Evolutionary conservation across 2,329 filamentous ascomycete species (phyloP).

Genomic region (Calonectria montana): DNA sequence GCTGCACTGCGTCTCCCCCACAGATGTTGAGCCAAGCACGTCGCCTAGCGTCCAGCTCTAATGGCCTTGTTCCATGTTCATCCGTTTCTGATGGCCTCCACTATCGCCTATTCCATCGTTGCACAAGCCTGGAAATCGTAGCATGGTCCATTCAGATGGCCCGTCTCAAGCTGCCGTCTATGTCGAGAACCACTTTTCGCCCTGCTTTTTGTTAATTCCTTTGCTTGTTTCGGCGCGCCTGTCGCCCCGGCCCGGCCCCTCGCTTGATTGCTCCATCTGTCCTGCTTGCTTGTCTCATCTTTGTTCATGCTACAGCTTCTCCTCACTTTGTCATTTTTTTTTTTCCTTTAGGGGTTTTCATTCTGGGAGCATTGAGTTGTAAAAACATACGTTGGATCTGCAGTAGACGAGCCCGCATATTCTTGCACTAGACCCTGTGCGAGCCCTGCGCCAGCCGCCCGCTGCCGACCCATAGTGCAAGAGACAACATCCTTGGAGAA

Average conservation of each 20-base stretch:
- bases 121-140: conserved; percentile 19
- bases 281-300: conserved; percentile 3
- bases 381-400: conserved; percentile 17
- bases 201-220: background rate
- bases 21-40: background rate
- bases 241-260: conserved; percentile 1
- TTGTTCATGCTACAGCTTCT: background rate
- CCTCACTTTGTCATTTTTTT: background rate
- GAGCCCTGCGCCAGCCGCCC: conserved; percentile 32
- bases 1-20: conserved; percentile 3
- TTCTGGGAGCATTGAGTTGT: background rate
- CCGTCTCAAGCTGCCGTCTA: conserved; percentile 20
- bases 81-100: background rate
- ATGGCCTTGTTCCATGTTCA: background rate
- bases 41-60: background rate
- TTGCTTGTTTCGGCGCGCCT: conserved; percentile 14
- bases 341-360: too few relatives aligned
- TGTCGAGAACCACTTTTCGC: conserved; percentile 32
- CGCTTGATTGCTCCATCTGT: background rate
- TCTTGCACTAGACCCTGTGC: conserved; percentile 24
- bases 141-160: conserved; percentile 20
- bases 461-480: background rate
- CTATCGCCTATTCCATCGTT: conserved; percentile 14
- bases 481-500: background rate
- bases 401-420: conserved; percentile 12